Percentiles rank a stretch among this genome's conserved stretches.
Evolutionary conservation across 2,329 filamentous ascomycete genomes (phyloP).

Genomic region (Celoporthe dispersa): DNA sequence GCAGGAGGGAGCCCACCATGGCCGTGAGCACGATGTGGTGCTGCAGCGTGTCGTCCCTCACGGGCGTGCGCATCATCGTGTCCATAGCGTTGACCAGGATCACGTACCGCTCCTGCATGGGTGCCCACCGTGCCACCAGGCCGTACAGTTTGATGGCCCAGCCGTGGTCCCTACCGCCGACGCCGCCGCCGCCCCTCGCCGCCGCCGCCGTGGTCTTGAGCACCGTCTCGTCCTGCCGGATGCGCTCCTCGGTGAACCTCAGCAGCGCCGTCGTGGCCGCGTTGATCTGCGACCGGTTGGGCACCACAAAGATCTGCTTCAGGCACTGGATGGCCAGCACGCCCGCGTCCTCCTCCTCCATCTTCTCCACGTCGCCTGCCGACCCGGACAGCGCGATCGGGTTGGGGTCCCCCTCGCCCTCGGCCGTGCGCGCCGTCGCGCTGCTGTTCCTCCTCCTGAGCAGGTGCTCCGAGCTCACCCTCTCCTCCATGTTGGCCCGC

Average conservation of each 20-base stretch:
- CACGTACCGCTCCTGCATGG: constrained; percentile 91
- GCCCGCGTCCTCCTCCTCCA: constrained; percentile 87
- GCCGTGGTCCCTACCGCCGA: constrained; percentile 55
- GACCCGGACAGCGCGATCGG: constrained; percentile 77
- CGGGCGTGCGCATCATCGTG: constrained; percentile 67
- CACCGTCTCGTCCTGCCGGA: constrained; percentile 55
- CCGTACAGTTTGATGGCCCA: constrained; percentile 87
- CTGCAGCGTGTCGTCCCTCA: constrained; percentile 72
- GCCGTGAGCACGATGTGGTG: constrained; percentile 76
- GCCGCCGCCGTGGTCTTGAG: constrained; percentile 47
- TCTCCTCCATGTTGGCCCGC: constrained; percentile 71
- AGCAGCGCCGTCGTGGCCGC: constrained; percentile 75
- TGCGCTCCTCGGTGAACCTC: constrained; percentile 70
- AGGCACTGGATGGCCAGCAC: constrained; percentile 84
- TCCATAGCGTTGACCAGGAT: constrained; percentile 86
- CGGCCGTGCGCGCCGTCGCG: constrained; percentile 74
- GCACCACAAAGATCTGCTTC: constrained; percentile 81
- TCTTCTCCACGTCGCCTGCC: constrained; percentile 83
- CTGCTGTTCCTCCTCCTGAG: constrained; percentile 75
- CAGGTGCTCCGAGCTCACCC: constrained; percentile 66
- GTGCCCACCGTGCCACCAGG: constrained; percentile 82
- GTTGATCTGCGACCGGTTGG: constrained; percentile 81
- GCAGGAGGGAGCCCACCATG: constrained; percentile 80
- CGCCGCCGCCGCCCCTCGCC: too few relatives aligned
- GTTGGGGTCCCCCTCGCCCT: constrained; percentile 66